Evolutionary conservation across 331 rosid species (phyloP).

Genomic region (Malus hybrid): DNA sequence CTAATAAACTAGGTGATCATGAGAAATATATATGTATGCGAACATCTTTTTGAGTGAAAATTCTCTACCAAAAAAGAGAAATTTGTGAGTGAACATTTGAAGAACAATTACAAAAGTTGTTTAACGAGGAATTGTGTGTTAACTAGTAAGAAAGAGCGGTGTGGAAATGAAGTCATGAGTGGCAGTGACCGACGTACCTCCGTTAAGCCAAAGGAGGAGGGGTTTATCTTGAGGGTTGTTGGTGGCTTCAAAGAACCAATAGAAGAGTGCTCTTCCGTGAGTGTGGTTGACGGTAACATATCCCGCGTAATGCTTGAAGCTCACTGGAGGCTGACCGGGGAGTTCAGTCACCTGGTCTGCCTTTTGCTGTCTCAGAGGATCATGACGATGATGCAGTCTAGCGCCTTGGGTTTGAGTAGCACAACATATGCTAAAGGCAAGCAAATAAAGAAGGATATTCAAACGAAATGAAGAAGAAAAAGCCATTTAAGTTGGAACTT

Average conservation of each 20-base stretch:
- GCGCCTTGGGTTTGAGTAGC: neutral
- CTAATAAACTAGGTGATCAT: neutral
- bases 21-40: no score
- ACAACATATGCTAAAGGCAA: neutral
- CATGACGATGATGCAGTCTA: neutral
- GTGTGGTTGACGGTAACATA: constrained; percentile 56
- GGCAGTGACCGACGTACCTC: constrained; percentile 39
- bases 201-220: constrained; percentile 77
- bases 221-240: constrained; percentile 38
- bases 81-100: no score
- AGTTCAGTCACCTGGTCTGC: constrained; percentile 45
- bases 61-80: no score
- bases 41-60: no score
- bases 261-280: constrained; percentile 77
- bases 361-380: constrained; percentile 18
- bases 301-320: constrained; percentile 67
- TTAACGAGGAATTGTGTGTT: no score
- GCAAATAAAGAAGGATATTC: neutral
- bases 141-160: neutral
- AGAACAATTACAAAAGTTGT: no score
- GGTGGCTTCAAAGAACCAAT: constrained; percentile 70
- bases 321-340: constrained; percentile 69
- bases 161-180: neutral
- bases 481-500: constrained; percentile 15
- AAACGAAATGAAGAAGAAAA: constrained; percentile 2